Conservation (phyloP, 2,329 filamentous ascomycete genomes). For the Aureobasidium uvarum region DNA sequence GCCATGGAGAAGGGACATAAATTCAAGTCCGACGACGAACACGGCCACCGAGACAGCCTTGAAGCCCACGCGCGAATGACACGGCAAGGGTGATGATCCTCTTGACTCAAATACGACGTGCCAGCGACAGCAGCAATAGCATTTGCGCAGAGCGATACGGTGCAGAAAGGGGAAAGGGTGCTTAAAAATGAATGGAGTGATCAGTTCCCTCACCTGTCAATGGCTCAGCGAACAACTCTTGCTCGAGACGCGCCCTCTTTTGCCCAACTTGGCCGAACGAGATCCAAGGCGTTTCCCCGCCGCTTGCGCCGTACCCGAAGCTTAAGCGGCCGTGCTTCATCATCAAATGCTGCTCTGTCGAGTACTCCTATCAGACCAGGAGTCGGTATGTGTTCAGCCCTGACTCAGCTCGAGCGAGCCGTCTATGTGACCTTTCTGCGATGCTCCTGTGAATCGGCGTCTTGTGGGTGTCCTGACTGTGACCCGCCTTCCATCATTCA, state of each 20-base stretch:
- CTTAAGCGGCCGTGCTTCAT: conserved; percentile 13
- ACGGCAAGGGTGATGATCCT: conserved; percentile 3
- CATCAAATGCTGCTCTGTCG: background rate
- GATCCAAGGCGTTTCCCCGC: conserved; percentile 23
- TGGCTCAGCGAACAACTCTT: conserved; percentile 16
- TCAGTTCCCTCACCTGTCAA: conserved; percentile 25
- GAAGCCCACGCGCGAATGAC: conserved; percentile 24
- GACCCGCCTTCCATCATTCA: conserved; percentile 11
- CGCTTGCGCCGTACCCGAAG: conserved; percentile 21
- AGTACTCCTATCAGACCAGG: background rate
- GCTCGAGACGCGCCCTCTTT: conserved; percentile 21
- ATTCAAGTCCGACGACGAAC: conserved; percentile 24
- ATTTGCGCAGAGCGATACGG: conserved; percentile 14
- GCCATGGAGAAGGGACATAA: conserved; percentile 24
- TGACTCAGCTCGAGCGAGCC: background rate
- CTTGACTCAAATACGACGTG: conserved; percentile 23
- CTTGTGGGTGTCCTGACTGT: background rate
- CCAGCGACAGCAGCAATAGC: conserved; percentile 11
- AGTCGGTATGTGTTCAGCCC: background rate
- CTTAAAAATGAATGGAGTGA: conserved; percentile 13
- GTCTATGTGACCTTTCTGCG: background rate
- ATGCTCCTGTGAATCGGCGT: background rate
- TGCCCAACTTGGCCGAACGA: conserved; percentile 10
- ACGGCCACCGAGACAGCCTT: conserved; percentile 25
- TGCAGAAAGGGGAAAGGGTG: conserved; percentile 7